These are phyloP conservation scores for Fusarium verrucosum DNA, from an alignment of 2,329 filamentous ascomycete species.

Conservation along the genomic window DNA sequence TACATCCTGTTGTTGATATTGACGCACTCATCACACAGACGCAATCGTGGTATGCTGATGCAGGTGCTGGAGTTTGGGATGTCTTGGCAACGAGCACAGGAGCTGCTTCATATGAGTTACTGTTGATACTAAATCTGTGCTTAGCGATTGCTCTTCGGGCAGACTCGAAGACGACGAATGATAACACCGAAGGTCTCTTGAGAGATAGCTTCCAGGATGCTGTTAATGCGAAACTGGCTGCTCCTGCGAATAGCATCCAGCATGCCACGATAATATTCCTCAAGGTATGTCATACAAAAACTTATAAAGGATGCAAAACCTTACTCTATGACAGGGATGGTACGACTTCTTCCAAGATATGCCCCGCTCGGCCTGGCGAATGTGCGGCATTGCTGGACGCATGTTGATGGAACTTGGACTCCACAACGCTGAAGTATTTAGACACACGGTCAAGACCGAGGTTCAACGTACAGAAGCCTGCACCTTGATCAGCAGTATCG, in stretches of 20 bases:
- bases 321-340: conserved; percentile 5
- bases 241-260: conserved; percentile 21
- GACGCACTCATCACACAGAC: conserved; percentile 15
- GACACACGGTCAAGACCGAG: conserved; percentile 25
- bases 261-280: conserved; percentile 23
- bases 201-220: conserved; percentile 27
- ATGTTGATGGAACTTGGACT: conserved; percentile 44
- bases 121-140: conserved; percentile 19
- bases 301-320: fast-evolving
- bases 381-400: conserved; percentile 42
- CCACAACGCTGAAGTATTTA: conserved; percentile 40
- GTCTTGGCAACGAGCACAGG: conserved; percentile 11
- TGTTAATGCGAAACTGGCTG: conserved; percentile 26
- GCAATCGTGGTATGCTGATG: conserved; percentile 19
- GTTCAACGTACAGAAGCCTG: conserved; percentile 13
- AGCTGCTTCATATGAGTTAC: conserved; percentile 7
- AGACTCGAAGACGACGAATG: not conserved
- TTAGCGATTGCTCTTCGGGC: conserved; percentile 19
- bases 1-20: conserved; percentile 24
- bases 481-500: conserved; percentile 17
- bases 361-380: conserved; percentile 40
- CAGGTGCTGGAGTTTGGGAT: conserved; percentile 16
- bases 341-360: conserved; percentile 43
- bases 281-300: not conserved
- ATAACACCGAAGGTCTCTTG: conserved; percentile 8